These are phyloP conservation scores for Yamadazyma friedrichii DNA, from an alignment of 1,139 yeast species.

Conservation along the genomic window DNA sequence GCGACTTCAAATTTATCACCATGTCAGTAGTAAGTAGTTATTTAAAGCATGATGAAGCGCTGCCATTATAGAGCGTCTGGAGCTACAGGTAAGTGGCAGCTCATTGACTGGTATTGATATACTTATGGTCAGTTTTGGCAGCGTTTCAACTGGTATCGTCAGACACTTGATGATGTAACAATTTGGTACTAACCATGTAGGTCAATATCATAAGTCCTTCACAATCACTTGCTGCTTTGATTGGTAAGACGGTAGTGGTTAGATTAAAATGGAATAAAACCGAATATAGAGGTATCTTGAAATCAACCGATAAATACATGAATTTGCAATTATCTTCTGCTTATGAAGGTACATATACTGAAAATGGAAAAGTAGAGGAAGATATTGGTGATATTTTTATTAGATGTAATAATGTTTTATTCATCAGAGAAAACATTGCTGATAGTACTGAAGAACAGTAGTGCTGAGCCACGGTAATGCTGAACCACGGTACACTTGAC, in stretches of 20 bases:
- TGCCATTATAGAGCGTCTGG: too few relatives aligned
- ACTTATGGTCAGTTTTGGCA: too few relatives aligned
- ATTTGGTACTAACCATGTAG: conserved; percentile 4
- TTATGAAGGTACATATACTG: conserved; percentile 55
- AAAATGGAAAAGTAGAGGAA: conserved; percentile 45
- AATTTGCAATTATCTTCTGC: conserved; percentile 77
- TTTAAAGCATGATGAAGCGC: too few relatives aligned
- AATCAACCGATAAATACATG: conserved; percentile 91
- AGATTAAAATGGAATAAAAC: conserved; percentile 89
- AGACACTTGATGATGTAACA: too few relatives aligned
- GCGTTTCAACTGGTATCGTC: too few relatives aligned
- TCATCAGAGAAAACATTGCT: conserved; percentile 44
- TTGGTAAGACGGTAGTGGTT: conserved; percentile 73
- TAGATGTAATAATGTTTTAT: conserved; percentile 77
- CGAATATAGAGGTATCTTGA: conserved; percentile 80
- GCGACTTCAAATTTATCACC: conserved; percentile 1
- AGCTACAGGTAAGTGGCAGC: too few relatives aligned
- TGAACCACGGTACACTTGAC: too few relatives aligned
- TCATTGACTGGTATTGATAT: too few relatives aligned
- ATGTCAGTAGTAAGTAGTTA: conserved; percentile 3
- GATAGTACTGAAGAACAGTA: too few relatives aligned
- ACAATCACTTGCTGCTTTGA: conserved; percentile 66
- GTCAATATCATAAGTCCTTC: conserved; percentile 4
- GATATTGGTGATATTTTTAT: conserved; percentile 79
- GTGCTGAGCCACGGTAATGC: too few relatives aligned